Conservation (phyloP, 1,284 basidiomycete genomes). For the Pascua sp. region DNA sequence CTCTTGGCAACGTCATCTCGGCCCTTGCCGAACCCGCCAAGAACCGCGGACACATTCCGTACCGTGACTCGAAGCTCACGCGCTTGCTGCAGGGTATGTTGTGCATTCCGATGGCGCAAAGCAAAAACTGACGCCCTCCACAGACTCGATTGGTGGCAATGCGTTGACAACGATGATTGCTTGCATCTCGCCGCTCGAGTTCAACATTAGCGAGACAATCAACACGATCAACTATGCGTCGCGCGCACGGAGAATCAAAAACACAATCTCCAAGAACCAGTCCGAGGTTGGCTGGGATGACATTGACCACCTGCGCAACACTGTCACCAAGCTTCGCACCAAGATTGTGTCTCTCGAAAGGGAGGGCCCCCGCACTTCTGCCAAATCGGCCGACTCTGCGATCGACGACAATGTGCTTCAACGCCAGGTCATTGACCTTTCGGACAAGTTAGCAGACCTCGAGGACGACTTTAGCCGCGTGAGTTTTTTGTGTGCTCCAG, state of each 20-base stretch:
- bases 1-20: conserved; percentile 96
- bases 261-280: conserved; percentile 85
- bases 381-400: conserved; percentile 2
- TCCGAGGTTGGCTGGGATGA: conserved; percentile 98
- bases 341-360: conserved; percentile 72
- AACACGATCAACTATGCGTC: conserved; percentile 99
- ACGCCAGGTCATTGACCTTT: conserved; percentile 15
- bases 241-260: conserved; percentile 95
- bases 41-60: conserved; percentile 70
- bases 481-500: conserved; percentile 7
- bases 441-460: conserved; percentile 28
- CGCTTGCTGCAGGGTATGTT: conserved; percentile 67
- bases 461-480: conserved; percentile 46
- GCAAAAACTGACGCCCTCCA: not conserved
- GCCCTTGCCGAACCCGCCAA: conserved; percentile 86
- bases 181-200: conserved; percentile 88
- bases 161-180: conserved; percentile 98
- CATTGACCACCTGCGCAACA: conserved; percentile 85
- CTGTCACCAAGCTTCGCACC: conserved; percentile 70
- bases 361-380: conserved; percentile 49
- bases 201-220: conserved; percentile 89
- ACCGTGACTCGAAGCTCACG: conserved; percentile 96
- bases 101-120: not conserved
- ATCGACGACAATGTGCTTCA: conserved; percentile 72
- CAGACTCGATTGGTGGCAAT: conserved; percentile 94